phyloP scores from a whole-genome alignment of 352 stramenopile species.

The Thalassiosira hispida region DNA sequence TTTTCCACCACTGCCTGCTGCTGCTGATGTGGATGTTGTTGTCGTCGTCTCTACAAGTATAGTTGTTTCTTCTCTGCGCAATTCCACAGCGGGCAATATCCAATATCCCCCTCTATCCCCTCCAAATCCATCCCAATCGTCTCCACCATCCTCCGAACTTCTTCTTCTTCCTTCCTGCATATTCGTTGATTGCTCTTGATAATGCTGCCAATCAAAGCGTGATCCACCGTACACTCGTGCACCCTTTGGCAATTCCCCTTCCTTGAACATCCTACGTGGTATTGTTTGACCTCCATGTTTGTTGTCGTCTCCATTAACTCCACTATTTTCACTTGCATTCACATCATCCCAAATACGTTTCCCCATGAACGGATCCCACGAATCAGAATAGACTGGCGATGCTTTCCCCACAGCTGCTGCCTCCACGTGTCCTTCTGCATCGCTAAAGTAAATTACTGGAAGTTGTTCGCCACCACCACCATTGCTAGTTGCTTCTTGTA shows the following conservation, averaged over 20 bases:
- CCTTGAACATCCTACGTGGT: constrained; percentile 38
- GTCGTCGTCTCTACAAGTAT: background rate
- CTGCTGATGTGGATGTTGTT: no score
- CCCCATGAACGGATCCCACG: constrained; percentile 63
- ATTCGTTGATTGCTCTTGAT: constrained; percentile 47
- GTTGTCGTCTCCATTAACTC: background rate
- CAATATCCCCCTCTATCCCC: constrained; percentile 73
- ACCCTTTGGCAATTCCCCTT: constrained; percentile 45
- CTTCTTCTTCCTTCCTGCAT: no score
- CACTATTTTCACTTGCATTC: background rate
- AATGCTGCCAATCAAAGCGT: constrained; percentile 69
- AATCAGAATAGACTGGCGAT: constrained; percentile 53
- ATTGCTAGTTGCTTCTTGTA: background rate
- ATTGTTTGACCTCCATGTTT: background rate
- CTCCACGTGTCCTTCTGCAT: constrained; percentile 70
- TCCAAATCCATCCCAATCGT: constrained; percentile 63
- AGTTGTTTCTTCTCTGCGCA: constrained; percentile 57
- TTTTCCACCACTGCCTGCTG: constrained; percentile 5
- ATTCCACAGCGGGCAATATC: constrained; percentile 75
- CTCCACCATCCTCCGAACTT: no score
- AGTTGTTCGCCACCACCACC: constrained; percentile 18
- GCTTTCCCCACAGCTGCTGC: constrained; percentile 63
- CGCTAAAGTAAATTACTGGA: constrained; percentile 66
- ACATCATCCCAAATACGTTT: constrained; percentile 49
- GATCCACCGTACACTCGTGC: constrained; percentile 70